phyloP scores from a whole-genome alignment of 768 basidiomycete species.

The Lactifluus echinatus region DNA sequence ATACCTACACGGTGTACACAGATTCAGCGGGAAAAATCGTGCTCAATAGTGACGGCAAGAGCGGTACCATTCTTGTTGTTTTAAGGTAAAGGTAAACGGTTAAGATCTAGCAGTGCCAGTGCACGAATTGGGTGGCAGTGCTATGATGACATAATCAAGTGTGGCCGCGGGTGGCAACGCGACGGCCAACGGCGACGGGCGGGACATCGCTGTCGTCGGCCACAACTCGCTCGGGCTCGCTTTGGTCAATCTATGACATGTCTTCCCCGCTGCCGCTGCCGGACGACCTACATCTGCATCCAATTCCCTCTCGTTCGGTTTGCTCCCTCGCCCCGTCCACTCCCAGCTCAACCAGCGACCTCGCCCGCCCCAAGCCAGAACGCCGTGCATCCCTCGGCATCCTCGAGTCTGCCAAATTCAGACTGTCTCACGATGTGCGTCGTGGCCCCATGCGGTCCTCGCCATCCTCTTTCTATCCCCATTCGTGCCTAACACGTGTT shows the following conservation, averaged over 20 bases:
- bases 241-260: not conserved
- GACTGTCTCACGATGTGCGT: conserved; percentile 31
- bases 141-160: no score
- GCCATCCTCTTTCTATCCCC: conserved; percentile 19
- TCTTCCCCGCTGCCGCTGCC: not conserved
- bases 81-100: no score
- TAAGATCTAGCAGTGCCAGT: no score
- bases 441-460: conserved; percentile 23
- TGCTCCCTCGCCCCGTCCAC: conserved; percentile 24
- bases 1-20: no score
- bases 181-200: no score
- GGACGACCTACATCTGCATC: not conserved
- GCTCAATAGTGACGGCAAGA: no score
- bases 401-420: conserved; percentile 29
- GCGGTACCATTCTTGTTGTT: no score
- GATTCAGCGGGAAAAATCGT: no score
- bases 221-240: no score
- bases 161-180: no score
- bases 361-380: conserved; percentile 15
- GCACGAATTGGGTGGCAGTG: no score
- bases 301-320: not conserved
- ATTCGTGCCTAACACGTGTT: conserved; percentile 32
- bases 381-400: conserved; percentile 25
- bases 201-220: no score
- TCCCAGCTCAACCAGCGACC: conserved; percentile 3